phyloP scores from a whole-genome alignment of 495 filamentous ascomycete genomes.

The Lasiosphaeria ovina region DNA sequence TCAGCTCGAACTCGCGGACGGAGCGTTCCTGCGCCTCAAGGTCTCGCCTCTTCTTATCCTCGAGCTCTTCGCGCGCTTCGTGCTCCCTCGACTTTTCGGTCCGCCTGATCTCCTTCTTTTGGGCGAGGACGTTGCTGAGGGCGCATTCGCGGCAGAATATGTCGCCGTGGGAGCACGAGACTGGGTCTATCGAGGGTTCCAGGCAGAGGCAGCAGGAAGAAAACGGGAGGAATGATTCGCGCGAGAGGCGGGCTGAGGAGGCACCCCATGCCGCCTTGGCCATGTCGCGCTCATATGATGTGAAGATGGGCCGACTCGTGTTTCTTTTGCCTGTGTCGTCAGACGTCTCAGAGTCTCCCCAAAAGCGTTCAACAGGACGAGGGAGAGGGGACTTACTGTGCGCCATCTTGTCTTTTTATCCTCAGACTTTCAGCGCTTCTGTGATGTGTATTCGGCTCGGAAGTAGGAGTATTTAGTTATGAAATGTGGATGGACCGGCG shows the following conservation, averaged over 20 bases:
- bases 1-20: constrained; percentile 61
- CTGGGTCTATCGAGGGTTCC: constrained; percentile 76
- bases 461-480: too few relatives aligned
- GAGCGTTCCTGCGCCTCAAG: constrained; percentile 59
- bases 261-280: constrained; percentile 79
- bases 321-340: constrained; percentile 74
- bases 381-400: constrained; percentile 47
- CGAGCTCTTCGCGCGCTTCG: constrained; percentile 52
- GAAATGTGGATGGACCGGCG: too few relatives aligned
- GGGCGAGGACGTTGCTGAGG: constrained; percentile 82
- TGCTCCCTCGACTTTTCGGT: constrained; percentile 65
- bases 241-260: constrained; percentile 78
- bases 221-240: constrained; percentile 93
- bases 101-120: constrained; percentile 90
- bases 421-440: too few relatives aligned
- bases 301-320: constrained; percentile 94
- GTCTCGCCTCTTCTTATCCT: constrained; percentile 52
- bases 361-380: not conserved
- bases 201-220: constrained; percentile 88
- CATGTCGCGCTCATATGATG: constrained; percentile 81
- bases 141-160: constrained; percentile 98
- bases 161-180: constrained; percentile 72
- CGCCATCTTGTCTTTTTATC: constrained; percentile 42
- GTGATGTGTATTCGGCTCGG: too few relatives aligned
- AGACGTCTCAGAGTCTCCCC: constrained; percentile 3